These are phyloP conservation scores for Penicillium diatomitis DNA, from an alignment of 495 filamentous ascomycete genomes.

Conservation along the genomic window DNA sequence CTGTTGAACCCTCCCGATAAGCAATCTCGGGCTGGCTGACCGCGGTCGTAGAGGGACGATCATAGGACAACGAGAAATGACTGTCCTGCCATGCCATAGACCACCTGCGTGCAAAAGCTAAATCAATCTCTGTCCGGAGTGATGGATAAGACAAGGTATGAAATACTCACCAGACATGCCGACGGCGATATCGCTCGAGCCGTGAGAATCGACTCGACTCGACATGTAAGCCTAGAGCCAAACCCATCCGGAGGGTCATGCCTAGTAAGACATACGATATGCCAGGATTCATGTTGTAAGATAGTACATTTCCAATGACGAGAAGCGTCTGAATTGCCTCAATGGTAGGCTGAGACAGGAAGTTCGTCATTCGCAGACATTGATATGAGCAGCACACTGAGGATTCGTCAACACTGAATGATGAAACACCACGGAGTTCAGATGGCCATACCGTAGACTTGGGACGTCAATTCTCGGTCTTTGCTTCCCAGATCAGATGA, in stretches of 20 bases:
- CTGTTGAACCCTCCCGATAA: conserved; percentile 26
- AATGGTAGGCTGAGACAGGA: conserved; percentile 48
- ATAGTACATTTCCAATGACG: conserved; percentile 52
- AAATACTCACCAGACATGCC: conserved; percentile 32
- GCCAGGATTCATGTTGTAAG: conserved; percentile 58
- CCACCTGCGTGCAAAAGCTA: conserved; percentile 31
- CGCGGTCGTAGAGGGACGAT: conserved; percentile 45
- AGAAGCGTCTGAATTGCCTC: conserved; percentile 50
- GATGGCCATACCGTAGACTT: conserved; percentile 40
- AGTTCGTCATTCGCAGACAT: conserved; percentile 54
- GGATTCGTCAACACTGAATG: no score
- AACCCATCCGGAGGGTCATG: conserved; percentile 49
- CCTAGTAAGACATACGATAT: conserved; percentile 50
- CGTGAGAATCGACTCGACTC: conserved; percentile 40
- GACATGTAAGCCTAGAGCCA: conserved; percentile 48
- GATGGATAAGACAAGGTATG: neutral
- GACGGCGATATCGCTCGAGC: conserved; percentile 28
- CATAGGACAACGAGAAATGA: conserved; percentile 51
- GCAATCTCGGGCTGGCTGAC: conserved; percentile 42
- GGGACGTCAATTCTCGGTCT: conserved; percentile 48
- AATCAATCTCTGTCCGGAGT: neutral
- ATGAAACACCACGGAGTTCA: neutral
- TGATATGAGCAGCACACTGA: conserved; percentile 54
- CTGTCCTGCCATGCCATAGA: conserved; percentile 56
- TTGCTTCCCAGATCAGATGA: conserved; percentile 59